These are phyloP conservation scores for Arthrobotrys pseudoclavata DNA, from an alignment of 2,329 filamentous ascomycete genomes.

Conservation along the genomic window DNA sequence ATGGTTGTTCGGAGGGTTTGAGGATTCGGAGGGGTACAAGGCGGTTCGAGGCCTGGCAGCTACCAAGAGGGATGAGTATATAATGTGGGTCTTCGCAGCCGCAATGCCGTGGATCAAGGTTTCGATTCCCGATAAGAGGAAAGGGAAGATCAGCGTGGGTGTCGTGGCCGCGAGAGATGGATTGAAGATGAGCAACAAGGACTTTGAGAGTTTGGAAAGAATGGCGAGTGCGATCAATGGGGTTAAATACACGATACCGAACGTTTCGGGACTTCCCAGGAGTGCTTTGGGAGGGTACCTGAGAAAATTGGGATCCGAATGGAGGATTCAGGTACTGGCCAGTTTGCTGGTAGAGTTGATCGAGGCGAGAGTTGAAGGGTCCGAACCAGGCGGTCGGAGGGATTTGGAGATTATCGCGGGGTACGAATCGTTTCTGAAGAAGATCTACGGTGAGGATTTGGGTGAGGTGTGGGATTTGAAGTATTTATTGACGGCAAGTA, in stretches of 20 bases:
- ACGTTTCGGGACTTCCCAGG: slow-evolving; percentile 63
- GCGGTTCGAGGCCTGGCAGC: slow-evolving; percentile 73
- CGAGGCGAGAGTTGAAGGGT: slow-evolving; percentile 61
- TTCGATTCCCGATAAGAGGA: slow-evolving; percentile 64
- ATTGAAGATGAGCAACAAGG: slow-evolving; percentile 82
- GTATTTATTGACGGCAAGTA: slow-evolving; percentile 65
- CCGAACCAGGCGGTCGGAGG: slow-evolving; percentile 49
- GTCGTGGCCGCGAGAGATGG: slow-evolving; percentile 79
- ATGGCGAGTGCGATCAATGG: slow-evolving; percentile 74
- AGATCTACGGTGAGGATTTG: slow-evolving; percentile 70
- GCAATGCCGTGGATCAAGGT: slow-evolving; percentile 78
- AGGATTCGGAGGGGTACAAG: slow-evolving; percentile 63
- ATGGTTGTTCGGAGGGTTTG: slow-evolving; percentile 68
- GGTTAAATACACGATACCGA: slow-evolving; percentile 72
- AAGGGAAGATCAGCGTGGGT: slow-evolving; percentile 71
- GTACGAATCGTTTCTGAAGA: slow-evolving; percentile 72
- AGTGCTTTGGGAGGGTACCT: slow-evolving; percentile 71
- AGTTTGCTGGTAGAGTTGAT: slow-evolving; percentile 76
- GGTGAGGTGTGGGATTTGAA: slow-evolving; percentile 67
- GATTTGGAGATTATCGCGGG: slow-evolving; percentile 67
- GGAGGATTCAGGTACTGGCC: slow-evolving; percentile 79
- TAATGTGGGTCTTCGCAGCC: slow-evolving; percentile 82
- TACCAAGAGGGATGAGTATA: slow-evolving; percentile 76
- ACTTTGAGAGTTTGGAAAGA: slow-evolving; percentile 76
- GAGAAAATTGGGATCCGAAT: slow-evolving; percentile 78